Conservation (phyloP, 2,329 filamentous ascomycete species). For the Bertia moriformis region DNA sequence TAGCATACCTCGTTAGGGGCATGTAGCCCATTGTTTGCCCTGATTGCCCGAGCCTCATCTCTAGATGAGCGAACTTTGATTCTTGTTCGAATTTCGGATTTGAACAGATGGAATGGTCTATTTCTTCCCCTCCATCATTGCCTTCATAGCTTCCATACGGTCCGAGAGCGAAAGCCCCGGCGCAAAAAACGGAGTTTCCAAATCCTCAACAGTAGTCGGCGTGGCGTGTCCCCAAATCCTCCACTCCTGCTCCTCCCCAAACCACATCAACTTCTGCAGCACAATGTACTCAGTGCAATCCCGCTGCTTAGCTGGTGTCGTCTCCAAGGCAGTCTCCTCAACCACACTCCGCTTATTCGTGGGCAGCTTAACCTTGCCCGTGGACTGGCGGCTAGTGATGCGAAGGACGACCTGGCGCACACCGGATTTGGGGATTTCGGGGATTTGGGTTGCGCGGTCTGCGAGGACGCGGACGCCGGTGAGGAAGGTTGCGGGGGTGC, state of each 20-base stretch:
- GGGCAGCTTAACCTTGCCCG: not conserved
- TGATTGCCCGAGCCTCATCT: no score
- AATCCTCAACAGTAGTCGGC: slow-evolving; percentile 21
- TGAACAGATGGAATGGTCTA: no score
- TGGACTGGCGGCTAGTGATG: slow-evolving; percentile 7
- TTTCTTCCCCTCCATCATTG: slow-evolving; percentile 2
- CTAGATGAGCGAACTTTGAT: no score
- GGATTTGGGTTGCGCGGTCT: not conserved
- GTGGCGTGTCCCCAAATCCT: slow-evolving; percentile 30
- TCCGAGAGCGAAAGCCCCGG: slow-evolving; percentile 16
- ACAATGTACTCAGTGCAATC: slow-evolving; percentile 32
- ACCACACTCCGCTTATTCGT: not conserved
- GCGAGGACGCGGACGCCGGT: not conserved
- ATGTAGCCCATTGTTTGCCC: no score
- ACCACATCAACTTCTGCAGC: slow-evolving; percentile 26
- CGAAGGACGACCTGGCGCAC: slow-evolving; percentile 20
- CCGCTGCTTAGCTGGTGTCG: slow-evolving; percentile 14
- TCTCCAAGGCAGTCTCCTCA: not conserved
- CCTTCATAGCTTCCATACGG: slow-evolving; percentile 15
- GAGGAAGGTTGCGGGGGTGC: slow-evolving; percentile 10
- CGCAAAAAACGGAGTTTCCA: slow-evolving; percentile 18
- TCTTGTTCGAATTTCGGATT: no score
- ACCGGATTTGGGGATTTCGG: slow-evolving; percentile 9
- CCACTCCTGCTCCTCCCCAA: slow-evolving; percentile 25
- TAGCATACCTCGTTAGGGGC: no score